Conservation (phyloP, 1,139 yeast genomes). For the Yamadazyma triangularis region DNA sequence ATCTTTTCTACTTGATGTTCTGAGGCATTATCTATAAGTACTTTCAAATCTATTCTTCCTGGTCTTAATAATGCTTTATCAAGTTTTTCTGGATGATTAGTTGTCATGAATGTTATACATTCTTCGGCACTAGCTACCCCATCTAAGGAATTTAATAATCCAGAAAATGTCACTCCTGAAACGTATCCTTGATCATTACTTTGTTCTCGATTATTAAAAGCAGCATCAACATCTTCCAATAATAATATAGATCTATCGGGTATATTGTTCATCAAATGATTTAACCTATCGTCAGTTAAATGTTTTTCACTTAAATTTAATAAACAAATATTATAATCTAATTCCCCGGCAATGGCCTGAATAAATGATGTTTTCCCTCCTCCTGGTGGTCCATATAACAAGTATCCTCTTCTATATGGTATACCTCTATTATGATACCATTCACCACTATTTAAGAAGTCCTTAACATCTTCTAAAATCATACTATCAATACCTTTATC, state of each 20-base stretch:
- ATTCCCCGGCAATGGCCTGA: conserved; percentile 93
- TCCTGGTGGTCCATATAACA: conserved; percentile 97
- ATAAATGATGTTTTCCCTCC: conserved; percentile 94
- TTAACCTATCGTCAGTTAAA: conserved; percentile 87
- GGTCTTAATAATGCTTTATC: conserved; percentile 89
- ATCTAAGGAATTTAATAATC: conserved; percentile 86
- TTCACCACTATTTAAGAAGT: conserved; percentile 71
- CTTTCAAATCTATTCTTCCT: conserved; percentile 88
- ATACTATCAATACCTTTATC: conserved; percentile 69
- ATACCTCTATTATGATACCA: conserved; percentile 97
- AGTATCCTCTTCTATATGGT: conserved; percentile 93
- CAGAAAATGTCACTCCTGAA: conserved; percentile 93
- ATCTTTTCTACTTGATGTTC: conserved; percentile 72
- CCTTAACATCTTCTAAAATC: conserved; percentile 69
- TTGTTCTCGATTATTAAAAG: conserved; percentile 80
- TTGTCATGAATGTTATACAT: conserved; percentile 94
- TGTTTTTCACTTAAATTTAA: conserved; percentile 86
- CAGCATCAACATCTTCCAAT: conserved; percentile 94
- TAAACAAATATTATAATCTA: conserved; percentile 93
- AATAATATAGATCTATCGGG: conserved; percentile 84
- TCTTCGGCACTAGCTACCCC: conserved; percentile 99
- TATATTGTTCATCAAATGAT: conserved; percentile 92
- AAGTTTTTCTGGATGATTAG: conserved; percentile 89
- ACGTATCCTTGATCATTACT: conserved; percentile 67
- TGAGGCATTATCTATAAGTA: conserved; percentile 79